Evolutionary conservation across 2,329 filamentous ascomycete genomes (phyloP), one percentile per base, ranked within the genome.

Genomic region (Huntiella abstrusa): DNA sequence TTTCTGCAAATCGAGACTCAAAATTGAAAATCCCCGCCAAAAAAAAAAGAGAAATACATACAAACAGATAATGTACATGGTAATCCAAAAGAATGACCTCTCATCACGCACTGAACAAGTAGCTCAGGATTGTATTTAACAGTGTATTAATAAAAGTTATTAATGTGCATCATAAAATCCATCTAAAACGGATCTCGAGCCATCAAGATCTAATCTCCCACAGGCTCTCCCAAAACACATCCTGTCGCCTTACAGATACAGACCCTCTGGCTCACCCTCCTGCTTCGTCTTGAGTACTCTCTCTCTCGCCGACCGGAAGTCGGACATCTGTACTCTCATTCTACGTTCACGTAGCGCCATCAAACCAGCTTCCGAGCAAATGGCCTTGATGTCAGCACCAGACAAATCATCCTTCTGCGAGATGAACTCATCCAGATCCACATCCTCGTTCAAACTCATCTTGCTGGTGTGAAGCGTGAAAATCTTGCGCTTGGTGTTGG

Each of bases 301-400:
- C 66, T 98, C 91, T 56, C 88, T 75, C 17, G 91, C 91, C 48
- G 85, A 73, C 47, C 91, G 72, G 71, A 98, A 98, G 64, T 98
- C 91, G 5, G 87, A 84, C 91, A 98, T 98, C 64, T 96, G 88
- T 49, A 98, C 91, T 47, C 88, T 78, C 91, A 98, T 98, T 59
- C 91, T 79, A 53, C 91, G 75, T 68, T 98, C 91, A 55, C 91
- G 77, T 52, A 98, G 69, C 15, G 91, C 91, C 75, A 96, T 77
- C 59, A 98, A 68, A 63, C 91, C 91, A 38, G 91, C 88, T 62
- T 98, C 91, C 28, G 87, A 94, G 66, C 91, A 98, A 57, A 98
- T 98, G 41, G 91, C 91, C 66, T 96, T 93, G 71, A 98, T 96
- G 64, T 98, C 91, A 33, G 91, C 91, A 63, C 91, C 91, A 4